A percentile compares a stretch with the other conserved stretches of the same genome.
Conservation (phyloP, 2,329 filamentous ascomycete species). For the Leptosphaerulina australis region DNA sequence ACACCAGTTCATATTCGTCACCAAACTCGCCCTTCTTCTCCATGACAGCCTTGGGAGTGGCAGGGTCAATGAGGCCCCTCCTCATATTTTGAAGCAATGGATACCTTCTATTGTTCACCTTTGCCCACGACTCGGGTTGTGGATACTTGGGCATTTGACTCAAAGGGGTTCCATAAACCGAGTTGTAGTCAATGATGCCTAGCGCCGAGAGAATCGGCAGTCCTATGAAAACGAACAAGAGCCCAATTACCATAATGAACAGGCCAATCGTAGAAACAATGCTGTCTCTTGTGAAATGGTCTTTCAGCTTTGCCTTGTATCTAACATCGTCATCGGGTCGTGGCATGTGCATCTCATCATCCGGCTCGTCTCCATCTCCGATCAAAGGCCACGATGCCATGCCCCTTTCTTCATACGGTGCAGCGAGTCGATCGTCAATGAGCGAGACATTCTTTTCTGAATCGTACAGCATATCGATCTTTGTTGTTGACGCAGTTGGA, state of each 20-base stretch:
- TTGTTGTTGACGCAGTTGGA: slow-evolving; percentile 38
- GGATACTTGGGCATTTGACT: slow-evolving; percentile 46
- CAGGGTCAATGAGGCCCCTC: slow-evolving; percentile 57
- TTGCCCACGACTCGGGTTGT: slow-evolving; percentile 50
- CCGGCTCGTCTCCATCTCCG: slow-evolving; percentile 58
- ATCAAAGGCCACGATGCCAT: slow-evolving; percentile 55
- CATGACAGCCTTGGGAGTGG: slow-evolving; percentile 56
- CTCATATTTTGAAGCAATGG: slow-evolving; percentile 57
- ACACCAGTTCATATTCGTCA: slow-evolving; percentile 57
- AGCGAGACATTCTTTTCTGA: slow-evolving; percentile 46
- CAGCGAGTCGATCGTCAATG: slow-evolving; percentile 56
- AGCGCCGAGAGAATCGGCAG: slow-evolving; percentile 58
- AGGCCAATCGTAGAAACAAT: slow-evolving; percentile 53
- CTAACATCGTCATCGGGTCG: slow-evolving; percentile 56
- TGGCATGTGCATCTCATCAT: slow-evolving; percentile 62
- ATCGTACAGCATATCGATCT: slow-evolving; percentile 29
- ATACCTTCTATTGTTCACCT: slow-evolving; percentile 57
- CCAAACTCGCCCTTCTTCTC: slow-evolving; percentile 55
- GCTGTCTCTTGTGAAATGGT: slow-evolving; percentile 54
- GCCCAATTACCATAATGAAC: slow-evolving; percentile 54
- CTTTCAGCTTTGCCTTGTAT: slow-evolving; percentile 51
- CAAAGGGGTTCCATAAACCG: slow-evolving; percentile 49
- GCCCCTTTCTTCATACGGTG: slow-evolving; percentile 52
- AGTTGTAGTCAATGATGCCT: slow-evolving; percentile 49
- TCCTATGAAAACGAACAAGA: slow-evolving; percentile 58